Evolutionary conservation across 176 grass and related monocot genomes (phyloP), one percentile per base, ranked within the genome.

Genomic region (Carex scoparia): DNA sequence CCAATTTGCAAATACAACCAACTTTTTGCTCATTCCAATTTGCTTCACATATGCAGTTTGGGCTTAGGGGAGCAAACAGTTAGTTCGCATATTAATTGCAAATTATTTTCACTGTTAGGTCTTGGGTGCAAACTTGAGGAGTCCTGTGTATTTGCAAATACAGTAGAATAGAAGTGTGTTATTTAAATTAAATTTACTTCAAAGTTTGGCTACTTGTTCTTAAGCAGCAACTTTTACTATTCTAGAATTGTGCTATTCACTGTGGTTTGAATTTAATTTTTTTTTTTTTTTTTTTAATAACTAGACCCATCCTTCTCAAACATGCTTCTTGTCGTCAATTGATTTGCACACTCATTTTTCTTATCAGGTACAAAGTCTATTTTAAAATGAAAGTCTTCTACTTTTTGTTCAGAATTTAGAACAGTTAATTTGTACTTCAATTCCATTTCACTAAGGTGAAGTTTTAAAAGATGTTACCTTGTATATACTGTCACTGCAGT

Each of bases 271-370:
- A 51, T 51, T 78, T 33, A 57, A 57, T 16, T 16, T 42, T 12
- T 30, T 68, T 46, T 14, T 68, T 8, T 32, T 65, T 27, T 54
- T 83, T 19, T 65, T 49, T 30, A 68, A 68, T 83, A 53, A 16
- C 10, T 69, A 99, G 96, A 99, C 96, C 6, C 96, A 99, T 61
- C 96, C 96, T 83, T 94, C 96, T 54, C 96, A 99, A 61, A 95
- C 91, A 62, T 99, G 96, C 90, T 99, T 99, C 86, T 86, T 99
- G 46, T 99, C 96, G 69, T 95, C 96, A 0, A 95, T 95, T 2
- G 96, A 99, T 92, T 79, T 99, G 88, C 96, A 99, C 62, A 99
- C 96, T 28, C 96, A 99, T 16, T 99, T 86, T 68, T 94, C 96
- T 60, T 99, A 95, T 86, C 96, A 99, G 96, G 96, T 99, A 89